Evolutionary conservation across 441 rosid species (phyloP), one percentile per base, ranked within the genome.

Genomic region (Rhodomyrtus psidioides): DNA sequence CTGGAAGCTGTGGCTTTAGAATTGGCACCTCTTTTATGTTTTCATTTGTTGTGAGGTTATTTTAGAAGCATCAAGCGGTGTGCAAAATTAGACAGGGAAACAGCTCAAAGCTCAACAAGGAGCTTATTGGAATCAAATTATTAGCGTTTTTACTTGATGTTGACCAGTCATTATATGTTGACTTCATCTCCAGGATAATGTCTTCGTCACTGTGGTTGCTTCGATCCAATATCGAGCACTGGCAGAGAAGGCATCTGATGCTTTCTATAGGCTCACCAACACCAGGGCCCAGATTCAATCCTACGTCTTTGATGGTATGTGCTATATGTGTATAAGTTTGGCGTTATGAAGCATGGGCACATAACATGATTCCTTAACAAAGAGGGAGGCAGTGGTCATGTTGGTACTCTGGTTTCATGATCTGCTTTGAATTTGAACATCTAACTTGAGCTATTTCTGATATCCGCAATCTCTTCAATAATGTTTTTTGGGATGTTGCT

Each of bases 181-280:
- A 55, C 57, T 46, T 12, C 82, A 39, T 88, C 51, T 76, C 17
- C 92, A 94, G 96, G 96, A 94, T 86, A 94, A 93, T 81, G 96
- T 94, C 82, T 94, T 94, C 88, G 96, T 94, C 83, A 94, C 90
- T 34, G 95, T 94, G 86, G 95, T 94, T 87, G 96, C 96, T 55
- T 94, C 96, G 42, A 91, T 94, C 58, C 95, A 94, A 83, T 94
- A 93, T 86, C 92, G 93, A 84, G 96, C 93, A 55, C 85, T 94
- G 53, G 89, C 92, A 55, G 91, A 94, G 7, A 94, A 93, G 87
- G 96, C 96, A 42, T 84, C 89, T 53, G 96, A 94, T 89, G 96
- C 96, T 84, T 94, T 90, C 84, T 94, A 94, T 89, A 91, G 91
- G 90, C 96, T 94, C 83, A 93, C 91, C 86, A 94, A 94, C 83